Percentiles rank a stretch among this genome's conserved stretches.
Conservation (phyloP, 331 rosid species). For the Acacia concinna region DNA sequence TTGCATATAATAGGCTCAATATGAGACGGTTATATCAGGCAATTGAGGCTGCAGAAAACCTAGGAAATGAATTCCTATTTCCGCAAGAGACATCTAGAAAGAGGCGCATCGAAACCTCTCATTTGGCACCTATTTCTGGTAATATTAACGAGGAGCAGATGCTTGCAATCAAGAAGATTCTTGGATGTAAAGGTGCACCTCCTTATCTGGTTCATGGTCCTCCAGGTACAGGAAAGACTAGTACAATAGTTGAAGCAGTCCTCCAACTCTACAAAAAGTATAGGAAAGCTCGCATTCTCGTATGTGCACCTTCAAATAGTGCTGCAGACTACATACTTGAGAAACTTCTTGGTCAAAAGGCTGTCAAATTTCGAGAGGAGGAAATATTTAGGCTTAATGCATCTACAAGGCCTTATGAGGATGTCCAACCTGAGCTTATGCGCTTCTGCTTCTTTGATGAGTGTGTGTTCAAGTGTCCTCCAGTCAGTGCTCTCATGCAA, state of each 20-base stretch:
- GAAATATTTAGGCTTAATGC: slow-evolving; percentile 95
- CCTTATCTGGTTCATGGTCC: slow-evolving; percentile 95
- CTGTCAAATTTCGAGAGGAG: slow-evolving; percentile 41
- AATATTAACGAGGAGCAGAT: slow-evolving; percentile 72
- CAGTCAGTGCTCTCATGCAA: slow-evolving; percentile 43
- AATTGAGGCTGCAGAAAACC: slow-evolving; percentile 51
- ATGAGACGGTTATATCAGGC: slow-evolving; percentile 92
- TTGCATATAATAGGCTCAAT: slow-evolving; percentile 73
- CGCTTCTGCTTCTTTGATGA: slow-evolving; percentile 73
- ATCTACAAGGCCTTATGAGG: slow-evolving; percentile 68
- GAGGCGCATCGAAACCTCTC: slow-evolving; percentile 53
- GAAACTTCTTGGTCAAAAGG: slow-evolving; percentile 57
- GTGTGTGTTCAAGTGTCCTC: slow-evolving; percentile 68
- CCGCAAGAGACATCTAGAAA: slow-evolving; percentile 51
- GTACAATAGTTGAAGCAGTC: slow-evolving; percentile 79
- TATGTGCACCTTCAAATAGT: slow-evolving; percentile 94
- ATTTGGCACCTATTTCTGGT: slow-evolving; percentile 62
- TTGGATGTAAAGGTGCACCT: slow-evolving; percentile 87
- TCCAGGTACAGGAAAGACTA: slow-evolving; percentile 95
- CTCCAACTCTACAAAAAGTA: slow-evolving; percentile 67
- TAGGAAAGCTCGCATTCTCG: slow-evolving; percentile 61
- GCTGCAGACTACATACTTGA: slow-evolving; percentile 91
- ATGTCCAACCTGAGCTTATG: slow-evolving; percentile 58
- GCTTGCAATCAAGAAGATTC: slow-evolving; percentile 64
- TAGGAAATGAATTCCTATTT: slow-evolving; percentile 61